Base-by-base conservation (phyloP, 2,329 filamentous ascomycete species). In the Onygenales sp. region DNA sequence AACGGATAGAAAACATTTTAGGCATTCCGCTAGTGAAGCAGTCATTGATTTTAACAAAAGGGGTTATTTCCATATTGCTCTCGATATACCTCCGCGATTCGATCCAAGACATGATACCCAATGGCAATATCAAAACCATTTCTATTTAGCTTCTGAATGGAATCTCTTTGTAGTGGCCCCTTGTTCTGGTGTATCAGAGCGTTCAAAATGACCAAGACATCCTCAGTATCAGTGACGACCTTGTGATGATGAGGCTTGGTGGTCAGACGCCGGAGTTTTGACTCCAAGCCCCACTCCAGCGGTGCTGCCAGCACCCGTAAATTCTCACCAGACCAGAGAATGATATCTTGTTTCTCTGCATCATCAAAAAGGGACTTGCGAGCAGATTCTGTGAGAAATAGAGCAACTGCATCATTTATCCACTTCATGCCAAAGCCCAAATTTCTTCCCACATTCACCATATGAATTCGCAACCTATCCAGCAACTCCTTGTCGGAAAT, bases 281-380 rank as follows among this genome's bases (percentile, higher is more conserved):
- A 35, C 32, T 56, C 52, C 13, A 56, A 32, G 3, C 51, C 45
- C 56, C 54, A 56, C 36, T 58, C 56, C 42, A 56, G 35, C 21
- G 54, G 52, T 14, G 54, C 52, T 7, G 49, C 56, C 14, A 54
- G 43, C 5, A 56, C 45, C 14, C 27, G 32, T 21, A 56, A 32
- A 39, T 53, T 35, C 13, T 36, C 17, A 14, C 56, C 52, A n/a
- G 35, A 14, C 45, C 43, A 58, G 9, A 55, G 54, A 17, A 56
- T 17, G 10, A 56, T 54, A 21, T 55, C 49, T 41, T 58, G 52
- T 17, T 53, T 53, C 43, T 48, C 27, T 38, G 52, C 54, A 17
- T 50, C 42, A 6, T 43, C 17, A 14, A 56, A 53, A 10, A 58
- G 35, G 13, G 33, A 43, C 5, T 35, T 33, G 17, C 47, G 33